Evolutionary conservation across 441 rosid genomes (phyloP), one percentile per base, ranked within the genome.

Genomic region (Erodium texanum): DNA sequence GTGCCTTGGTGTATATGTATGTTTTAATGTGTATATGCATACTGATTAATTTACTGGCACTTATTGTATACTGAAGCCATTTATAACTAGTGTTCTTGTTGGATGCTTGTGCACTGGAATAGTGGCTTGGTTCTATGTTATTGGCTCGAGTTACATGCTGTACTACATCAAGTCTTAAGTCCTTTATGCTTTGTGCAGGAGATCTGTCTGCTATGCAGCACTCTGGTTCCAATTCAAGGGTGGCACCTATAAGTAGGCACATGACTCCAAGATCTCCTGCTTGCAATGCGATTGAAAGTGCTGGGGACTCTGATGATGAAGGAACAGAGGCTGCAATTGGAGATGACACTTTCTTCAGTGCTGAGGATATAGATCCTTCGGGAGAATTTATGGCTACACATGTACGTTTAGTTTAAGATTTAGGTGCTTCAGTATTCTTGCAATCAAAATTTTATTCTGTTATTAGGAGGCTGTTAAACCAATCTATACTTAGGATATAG

Each of bases 301-400:
- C 69, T 14, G 81, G 70, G 66, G 92, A 82, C 56, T 87, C 89
- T 23, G 92, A 85, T 2, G 92, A 87, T 22, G 92, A 83, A 67
- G 86, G 80, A 52, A 84, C 83, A 27, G 88, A 79, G 70, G 64
- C 63, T 75, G 84, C 70, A 14, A 70, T 72, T 63, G 84, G 77
- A 66, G 84, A 80, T 74, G 82, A 74, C 22, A 20, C 62, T 43
- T 16, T 56, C 77, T 76, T 81, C 64, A 48, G 27, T 54, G 38
- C 71, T 0, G 74, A 27, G 65, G 73, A 56, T 7, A 24, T 82
- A 62, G 79, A 74, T 69, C 62, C 74, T 67, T 54, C 74, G 65
- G 73, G 66, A 64, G 62, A 78, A 67, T 67, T 70, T 36, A 23
- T 70, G 41, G 67, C 64, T 62, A 83, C 70, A 56, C 19, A 73